Evolutionary conservation across 148 eudicot genomes (phyloP), one percentile per base, ranked within the genome.

Genomic region (Beta vulgaris): DNA sequence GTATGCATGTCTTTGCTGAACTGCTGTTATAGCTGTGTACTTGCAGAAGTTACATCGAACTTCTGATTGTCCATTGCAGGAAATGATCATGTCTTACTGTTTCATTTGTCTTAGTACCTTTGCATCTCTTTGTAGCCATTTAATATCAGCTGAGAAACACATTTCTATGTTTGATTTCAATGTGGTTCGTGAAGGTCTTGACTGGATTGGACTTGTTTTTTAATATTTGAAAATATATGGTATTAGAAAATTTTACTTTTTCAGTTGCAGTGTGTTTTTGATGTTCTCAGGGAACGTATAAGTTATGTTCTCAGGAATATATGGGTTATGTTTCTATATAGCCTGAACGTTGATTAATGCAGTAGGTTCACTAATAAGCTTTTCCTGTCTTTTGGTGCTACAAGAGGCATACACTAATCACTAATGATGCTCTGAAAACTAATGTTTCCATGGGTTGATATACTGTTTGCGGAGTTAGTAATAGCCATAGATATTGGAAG

Each of bases 1-100:
- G 99, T 95, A 80, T 23, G 29, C 73, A 13, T 57, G 28, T 31
- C 36, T 15, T 31, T 71, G 28, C 3, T 49, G 23, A 54, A 74
- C 26, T 58, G 34, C 43, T 74, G 7, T 39, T 34, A 42, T 37
- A 28, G 39, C 58, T 7, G 32, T 53, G 43, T 59, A 40, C 42
- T 59, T 26, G 40, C 49, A n/a, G 48, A 44, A 19, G 60, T 26
- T 53, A 2, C 51, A 11, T 40, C 40, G 36, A 21, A 61, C 36
- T 18, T 32, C 21, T 19, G 12, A 3, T 2, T 23, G 29, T 29
- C 14, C 39, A 18, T 43, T n/a, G 34, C 18, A 29, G 19, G 15
- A 71, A 18, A 44, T 26, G 29, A 46, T 49, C 12, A 5, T 49
- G 10, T 55, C 31, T 55, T 40, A 1, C 61, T 54, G 16, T 67